Evolutionary conservation across 2,329 filamentous ascomycete genomes (phyloP).

Genomic region (Trichoderma koningii): DNA sequence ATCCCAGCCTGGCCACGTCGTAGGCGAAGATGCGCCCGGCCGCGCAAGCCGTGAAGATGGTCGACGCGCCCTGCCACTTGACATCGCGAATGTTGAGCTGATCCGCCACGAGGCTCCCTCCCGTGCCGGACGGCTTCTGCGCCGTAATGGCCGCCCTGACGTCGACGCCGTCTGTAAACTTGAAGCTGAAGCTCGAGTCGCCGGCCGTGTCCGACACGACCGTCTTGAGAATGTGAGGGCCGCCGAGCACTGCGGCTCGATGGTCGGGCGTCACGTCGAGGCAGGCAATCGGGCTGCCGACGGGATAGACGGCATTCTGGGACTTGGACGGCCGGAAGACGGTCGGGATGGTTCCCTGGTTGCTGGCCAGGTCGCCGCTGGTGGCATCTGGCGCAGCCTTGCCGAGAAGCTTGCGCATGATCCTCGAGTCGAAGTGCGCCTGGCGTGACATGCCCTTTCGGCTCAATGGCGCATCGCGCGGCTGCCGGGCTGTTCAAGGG

Average conservation of each 20-base stretch:
- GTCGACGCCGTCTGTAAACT: constrained; percentile 59
- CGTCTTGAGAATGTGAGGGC: constrained; percentile 62
- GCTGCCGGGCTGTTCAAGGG: neutral
- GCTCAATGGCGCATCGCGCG: constrained; percentile 24
- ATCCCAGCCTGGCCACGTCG: constrained; percentile 55
- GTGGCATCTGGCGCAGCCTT: constrained; percentile 52
- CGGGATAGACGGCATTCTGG: constrained; percentile 57
- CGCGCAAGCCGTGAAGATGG: constrained; percentile 63
- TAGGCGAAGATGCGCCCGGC: constrained; percentile 67
- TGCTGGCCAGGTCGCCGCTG: constrained; percentile 51
- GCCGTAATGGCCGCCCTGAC: constrained; percentile 58
- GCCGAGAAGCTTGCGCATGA: constrained; percentile 63
- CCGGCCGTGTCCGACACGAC: constrained; percentile 54
- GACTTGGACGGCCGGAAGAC: constrained; percentile 56
- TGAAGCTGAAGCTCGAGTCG: constrained; percentile 40
- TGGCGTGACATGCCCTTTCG: constrained; percentile 39
- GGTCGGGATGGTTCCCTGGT: constrained; percentile 39
- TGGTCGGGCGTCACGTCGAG: constrained; percentile 62
- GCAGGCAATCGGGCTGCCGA: constrained; percentile 56
- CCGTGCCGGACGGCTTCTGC: constrained; percentile 47
- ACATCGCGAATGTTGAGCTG: constrained; percentile 66
- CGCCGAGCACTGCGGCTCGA: constrained; percentile 57
- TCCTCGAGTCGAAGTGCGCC: constrained; percentile 48
- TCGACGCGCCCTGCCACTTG: constrained; percentile 58
- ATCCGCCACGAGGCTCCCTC: constrained; percentile 49